Base-by-base conservation (phyloP, 2,329 filamentous ascomycete species). In the Ceratocystis smalleyi region DNA sequence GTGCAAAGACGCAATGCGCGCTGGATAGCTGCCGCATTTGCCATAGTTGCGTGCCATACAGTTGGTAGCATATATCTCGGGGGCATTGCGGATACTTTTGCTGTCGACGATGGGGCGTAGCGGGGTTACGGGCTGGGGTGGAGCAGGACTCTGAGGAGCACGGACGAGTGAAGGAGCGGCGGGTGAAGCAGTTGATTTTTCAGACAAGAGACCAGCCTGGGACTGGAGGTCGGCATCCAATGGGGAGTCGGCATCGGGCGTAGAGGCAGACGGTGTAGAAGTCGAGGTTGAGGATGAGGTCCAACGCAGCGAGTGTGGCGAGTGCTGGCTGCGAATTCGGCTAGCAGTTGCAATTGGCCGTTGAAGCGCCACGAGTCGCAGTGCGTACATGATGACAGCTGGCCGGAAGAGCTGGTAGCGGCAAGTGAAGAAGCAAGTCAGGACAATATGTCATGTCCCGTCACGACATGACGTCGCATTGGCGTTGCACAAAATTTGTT, bases 21-120 rank as follows among this genome's bases (percentile, higher is more conserved):
- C 72, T 0, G 85, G 83, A 69, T 84, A 78, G 15, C 74, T 70
- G 45, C 80, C 76, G 68, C 83, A 81, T 30, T 73, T 69, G 66
- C 72, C 79, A 76, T 96, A 96, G 73, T 96, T 96, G 69, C 94
- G 85, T 69, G 91, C 86, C 66, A 87, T 73, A 75, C 89, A 95
- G 71, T 95, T 97, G 69, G 86, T 79, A 69, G 87, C 82, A 77
- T 96, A 88, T 17, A 95, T 80, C 15, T 86, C 83, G 17, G 88
- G 83, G 74, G 95, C 88, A 71, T 90, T 82, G 65, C 91, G 91
- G 73, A 99, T 96, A 76, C 94, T 87, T 73, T 89, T 92, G 72
- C 95, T 81, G 76, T 96, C 88, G 69, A 95, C 81, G 59, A 81
- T 81, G 30, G 89, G 83, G 72, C 89, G 92, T 10, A 90, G 91